Conservation (phyloP, 208 protist genomes). For the Leishmania amazonensis region DNA sequence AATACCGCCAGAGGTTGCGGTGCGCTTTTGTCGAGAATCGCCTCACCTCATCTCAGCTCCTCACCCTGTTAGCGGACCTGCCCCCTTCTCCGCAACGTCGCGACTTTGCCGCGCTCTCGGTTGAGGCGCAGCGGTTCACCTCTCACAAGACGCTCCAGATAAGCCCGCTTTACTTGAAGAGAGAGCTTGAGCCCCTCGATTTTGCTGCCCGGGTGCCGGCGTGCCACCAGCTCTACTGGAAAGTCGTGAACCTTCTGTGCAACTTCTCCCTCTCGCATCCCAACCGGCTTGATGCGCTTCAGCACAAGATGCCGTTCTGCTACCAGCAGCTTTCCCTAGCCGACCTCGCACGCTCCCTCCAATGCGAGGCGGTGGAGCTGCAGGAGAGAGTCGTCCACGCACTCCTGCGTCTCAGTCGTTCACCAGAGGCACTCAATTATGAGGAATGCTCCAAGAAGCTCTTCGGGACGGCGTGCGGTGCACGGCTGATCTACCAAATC, state of each 20-base stretch:
- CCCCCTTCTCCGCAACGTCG: background rate
- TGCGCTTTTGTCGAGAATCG: slow-evolving; percentile 22
- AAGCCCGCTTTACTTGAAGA: slow-evolving; percentile 17
- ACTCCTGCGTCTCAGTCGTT: slow-evolving; percentile 18
- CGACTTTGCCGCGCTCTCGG: slow-evolving; percentile 18
- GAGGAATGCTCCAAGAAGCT: slow-evolving; percentile 47
- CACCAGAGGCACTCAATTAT: slow-evolving; percentile 29
- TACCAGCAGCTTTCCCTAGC: slow-evolving; percentile 33
- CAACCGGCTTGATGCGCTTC: slow-evolving; percentile 21
- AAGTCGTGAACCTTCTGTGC: slow-evolving; percentile 24
- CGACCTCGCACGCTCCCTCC: slow-evolving; percentile 14
- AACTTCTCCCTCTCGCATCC: slow-evolving; percentile 7
- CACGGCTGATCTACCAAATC: slow-evolving; percentile 43
- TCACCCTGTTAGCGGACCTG: background rate
- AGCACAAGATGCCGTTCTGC: slow-evolving; percentile 22
- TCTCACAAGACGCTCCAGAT: slow-evolving; percentile 18
- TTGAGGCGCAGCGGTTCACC: slow-evolving; percentile 17
- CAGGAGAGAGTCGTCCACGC: slow-evolving; percentile 13
- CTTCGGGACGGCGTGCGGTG: slow-evolving; percentile 46
- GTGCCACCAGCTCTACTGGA: slow-evolving; percentile 34
- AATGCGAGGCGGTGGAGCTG: slow-evolving; percentile 20
- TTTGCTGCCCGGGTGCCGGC: slow-evolving; percentile 15
- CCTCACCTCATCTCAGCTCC: slow-evolving; percentile 15
- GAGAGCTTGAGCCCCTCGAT: slow-evolving; percentile 8
- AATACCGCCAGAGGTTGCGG: slow-evolving; percentile 38